Percentiles rank a stretch among this genome's conserved stretches.
Evolutionary conservation across 2,329 filamentous ascomycete species (phyloP).

Genomic region (Leptosphaerulina australis): DNA sequence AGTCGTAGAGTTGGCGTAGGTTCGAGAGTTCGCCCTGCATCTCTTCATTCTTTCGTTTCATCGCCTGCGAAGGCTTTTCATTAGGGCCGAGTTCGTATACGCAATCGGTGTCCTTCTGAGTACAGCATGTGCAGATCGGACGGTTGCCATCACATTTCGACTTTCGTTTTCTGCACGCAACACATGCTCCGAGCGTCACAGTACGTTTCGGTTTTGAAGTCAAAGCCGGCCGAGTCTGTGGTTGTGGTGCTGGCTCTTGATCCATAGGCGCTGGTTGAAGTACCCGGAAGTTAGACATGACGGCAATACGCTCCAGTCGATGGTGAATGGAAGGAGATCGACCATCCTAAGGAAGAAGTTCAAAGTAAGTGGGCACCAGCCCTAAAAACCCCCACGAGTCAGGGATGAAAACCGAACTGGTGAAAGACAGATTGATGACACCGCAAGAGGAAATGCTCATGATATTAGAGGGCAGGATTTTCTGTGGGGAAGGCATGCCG

Average conservation of each 20-base stretch:
- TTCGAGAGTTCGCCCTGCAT: slow-evolving; percentile 44
- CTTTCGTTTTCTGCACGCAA: slow-evolving; percentile 43
- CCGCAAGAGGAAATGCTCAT: slow-evolving; percentile 14
- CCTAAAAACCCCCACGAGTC: slow-evolving; percentile 1
- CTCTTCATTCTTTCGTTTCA: slow-evolving; percentile 46
- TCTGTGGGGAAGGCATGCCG: slow-evolving; percentile 33
- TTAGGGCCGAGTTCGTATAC: slow-evolving; percentile 45
- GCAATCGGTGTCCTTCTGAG: slow-evolving; percentile 42
- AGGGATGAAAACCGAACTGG: slow-evolving; percentile 1
- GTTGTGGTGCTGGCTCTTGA: slow-evolving; percentile 32
- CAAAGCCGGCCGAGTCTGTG: slow-evolving; percentile 29
- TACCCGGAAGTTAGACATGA: slow-evolving; percentile 40
- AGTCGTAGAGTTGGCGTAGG: slow-evolving; percentile 42
- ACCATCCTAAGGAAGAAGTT: slow-evolving; percentile 8
- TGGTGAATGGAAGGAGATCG: slow-evolving; percentile 1
- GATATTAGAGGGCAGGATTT: slow-evolving; percentile 24
- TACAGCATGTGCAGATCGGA: slow-evolving; percentile 40
- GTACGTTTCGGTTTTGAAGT: slow-evolving; percentile 43
- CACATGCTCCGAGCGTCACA: slow-evolving; percentile 44
- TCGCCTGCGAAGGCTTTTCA: slow-evolving; percentile 44
- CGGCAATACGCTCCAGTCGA: slow-evolving; percentile 3
- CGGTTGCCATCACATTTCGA: slow-evolving; percentile 45
- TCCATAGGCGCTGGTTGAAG: slow-evolving; percentile 43
- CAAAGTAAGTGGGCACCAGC: slow-evolving; percentile 4
- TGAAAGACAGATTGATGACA: slow-evolving; percentile 11